Conservation (phyloP, 306 rosid genomes). For the Trifolium dubium region DNA sequence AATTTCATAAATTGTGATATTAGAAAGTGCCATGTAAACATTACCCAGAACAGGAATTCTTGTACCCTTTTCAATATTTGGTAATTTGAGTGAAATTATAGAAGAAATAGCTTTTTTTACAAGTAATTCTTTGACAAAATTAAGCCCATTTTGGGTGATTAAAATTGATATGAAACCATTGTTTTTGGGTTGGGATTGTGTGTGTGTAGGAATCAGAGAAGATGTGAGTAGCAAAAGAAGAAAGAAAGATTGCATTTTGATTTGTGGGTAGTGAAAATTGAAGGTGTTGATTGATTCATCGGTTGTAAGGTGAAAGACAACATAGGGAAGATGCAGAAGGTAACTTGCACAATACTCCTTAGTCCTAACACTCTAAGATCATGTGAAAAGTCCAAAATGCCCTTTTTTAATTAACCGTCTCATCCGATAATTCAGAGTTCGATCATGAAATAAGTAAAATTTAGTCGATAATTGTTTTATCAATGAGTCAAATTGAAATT, state of each 20-base stretch:
- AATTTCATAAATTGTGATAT: constrained; percentile 65
- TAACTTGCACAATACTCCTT: neutral
- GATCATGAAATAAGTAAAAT: too few species aligned
- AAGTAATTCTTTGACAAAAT: constrained; percentile 74
- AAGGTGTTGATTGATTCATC: constrained; percentile 8
- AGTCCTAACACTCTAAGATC: neutral
- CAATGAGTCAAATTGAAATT: too few species aligned
- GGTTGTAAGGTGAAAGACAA: neutral
- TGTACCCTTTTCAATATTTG: constrained; percentile 55
- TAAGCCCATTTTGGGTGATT: constrained; percentile 76
- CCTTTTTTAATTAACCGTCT: neutral
- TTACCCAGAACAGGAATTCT: constrained; percentile 75
- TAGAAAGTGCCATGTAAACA: constrained; percentile 60
- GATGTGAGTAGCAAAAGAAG: constrained; percentile 54
- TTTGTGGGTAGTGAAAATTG: constrained; percentile 35
- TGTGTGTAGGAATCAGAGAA: constrained; percentile 43
- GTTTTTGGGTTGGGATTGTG: constrained; percentile 51
- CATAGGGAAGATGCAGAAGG: neutral
- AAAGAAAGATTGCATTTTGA: constrained; percentile 57
- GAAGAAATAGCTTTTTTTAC: constrained; percentile 67
- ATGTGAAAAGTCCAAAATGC: neutral
- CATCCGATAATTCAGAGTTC: too few species aligned
- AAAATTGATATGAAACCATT: constrained; percentile 63
- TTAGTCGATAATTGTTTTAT: too few species aligned
- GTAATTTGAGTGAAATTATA: constrained; percentile 65